Evolutionary conservation across 2,329 filamentous ascomycete genomes (phyloP).

Genomic region (Aspergillus sp.): DNA sequence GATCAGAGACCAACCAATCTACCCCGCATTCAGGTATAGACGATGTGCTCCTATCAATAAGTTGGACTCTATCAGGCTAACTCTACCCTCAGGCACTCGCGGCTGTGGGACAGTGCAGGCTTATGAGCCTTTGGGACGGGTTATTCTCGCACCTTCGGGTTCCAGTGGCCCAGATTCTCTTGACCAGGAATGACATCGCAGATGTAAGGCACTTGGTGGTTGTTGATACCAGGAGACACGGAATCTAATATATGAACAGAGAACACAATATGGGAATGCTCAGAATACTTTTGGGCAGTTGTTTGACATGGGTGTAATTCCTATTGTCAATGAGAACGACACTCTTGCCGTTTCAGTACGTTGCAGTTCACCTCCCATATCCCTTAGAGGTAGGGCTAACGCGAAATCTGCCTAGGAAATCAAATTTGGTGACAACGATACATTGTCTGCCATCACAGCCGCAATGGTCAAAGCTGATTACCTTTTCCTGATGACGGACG

Average conservation of each 20-base stretch:
- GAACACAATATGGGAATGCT: constrained; percentile 92
- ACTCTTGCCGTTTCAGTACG: constrained; percentile 79
- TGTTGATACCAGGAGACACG: neutral
- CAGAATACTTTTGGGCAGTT: constrained; percentile 92
- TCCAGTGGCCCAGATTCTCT: constrained; percentile 88
- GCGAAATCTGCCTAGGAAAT: constrained; percentile 62
- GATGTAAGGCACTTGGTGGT: constrained; percentile 60
- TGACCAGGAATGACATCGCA: constrained; percentile 94
- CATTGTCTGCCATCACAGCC: constrained; percentile 90
- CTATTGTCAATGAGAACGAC: constrained; percentile 98
- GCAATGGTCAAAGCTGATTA: constrained; percentile 97
- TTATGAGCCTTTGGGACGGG: constrained; percentile 95
- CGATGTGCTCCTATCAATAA: neutral
- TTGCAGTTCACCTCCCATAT: neutral
- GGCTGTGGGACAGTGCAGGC: constrained; percentile 90
- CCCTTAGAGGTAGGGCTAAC: neutral
- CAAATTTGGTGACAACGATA: constrained; percentile 99
- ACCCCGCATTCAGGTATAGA: constrained; percentile 72
- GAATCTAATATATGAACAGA: constrained; percentile 47
- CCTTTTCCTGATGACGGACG: constrained; percentile 97
- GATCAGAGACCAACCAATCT: constrained; percentile 86
- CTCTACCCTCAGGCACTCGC: constrained; percentile 67
- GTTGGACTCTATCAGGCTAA: neutral
- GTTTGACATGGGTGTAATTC: constrained; percentile 91
- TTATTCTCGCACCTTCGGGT: constrained; percentile 84